Base-by-base conservation (phyloP, 1,284 basidiomycete species). In the Sporisorium reilianum region DNA sequence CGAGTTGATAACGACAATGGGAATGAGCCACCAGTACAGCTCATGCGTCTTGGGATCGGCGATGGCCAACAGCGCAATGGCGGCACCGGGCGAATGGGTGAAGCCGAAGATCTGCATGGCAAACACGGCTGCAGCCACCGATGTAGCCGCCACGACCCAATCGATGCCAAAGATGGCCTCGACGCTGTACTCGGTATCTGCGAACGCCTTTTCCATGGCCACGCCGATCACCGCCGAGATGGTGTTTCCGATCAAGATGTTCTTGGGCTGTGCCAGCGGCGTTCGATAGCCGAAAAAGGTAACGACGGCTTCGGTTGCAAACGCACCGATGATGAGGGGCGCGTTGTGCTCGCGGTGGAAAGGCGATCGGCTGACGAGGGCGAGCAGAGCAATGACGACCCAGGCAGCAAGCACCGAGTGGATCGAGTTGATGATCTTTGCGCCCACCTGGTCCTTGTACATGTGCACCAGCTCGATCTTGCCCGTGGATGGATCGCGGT, bases 291-390 rank as follows among this genome's bases (percentile, higher is more conserved):
- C 73, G 7, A 74, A 77, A 48, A 79, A 82, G 5, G 77, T 63
- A 7, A 82, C 72, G 44, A 79, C 77, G 9, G 78, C 80, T 63
- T 82, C 80, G 44, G 80, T 79, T 0, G 75, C 80, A 50, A 82
- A 80, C 0, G 75, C 67, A 5, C 60, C 73, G 22, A 74, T 65
- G 40, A 77, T 53, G 25, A 79, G 46, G 0, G 73, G 77, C 1
- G 78, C 38, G 42, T 68, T 23, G 48, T 74, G 66, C 10, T 58
- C 48, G 1, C 71, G 65, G 38, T 65, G 62, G 58, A 69, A 69
- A 1, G 51, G 62, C 12, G 65, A 69, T 2, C 71, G 62, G n/a
- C 42, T 53, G 18, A 63, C 38, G 22, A 77, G 34, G 10, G 42
- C 30, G 20, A 75, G 52, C 11, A 75, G 40, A 12, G 64, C 55